Base-by-base conservation (phyloP, 2,329 filamentous ascomycete species). In the Cladosporium sp. region DNA sequence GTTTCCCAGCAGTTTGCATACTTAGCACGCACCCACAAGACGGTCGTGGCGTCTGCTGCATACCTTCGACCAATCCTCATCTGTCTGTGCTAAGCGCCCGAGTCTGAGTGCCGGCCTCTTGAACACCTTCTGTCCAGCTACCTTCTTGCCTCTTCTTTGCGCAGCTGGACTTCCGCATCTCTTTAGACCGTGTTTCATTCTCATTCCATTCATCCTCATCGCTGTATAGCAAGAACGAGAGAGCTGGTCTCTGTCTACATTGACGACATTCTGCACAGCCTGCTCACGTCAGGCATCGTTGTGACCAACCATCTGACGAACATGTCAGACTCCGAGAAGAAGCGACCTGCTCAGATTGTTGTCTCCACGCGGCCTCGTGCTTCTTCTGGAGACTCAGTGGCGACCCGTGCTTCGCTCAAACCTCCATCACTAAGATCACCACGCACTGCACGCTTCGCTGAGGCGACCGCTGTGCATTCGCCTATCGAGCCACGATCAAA, bases 391-490 rank as follows among this genome's bases (percentile, higher is more conserved):
- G 68, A 65, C 59, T 65, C 62, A 19, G 51, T 60, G 11, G 64
- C 66, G 20, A 62, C 67, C 14, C 61, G 60, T 8, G 45, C 62
- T 20, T 70, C 68, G 19, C 43, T 63, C 39, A 66, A 66, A 45
- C 57, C 67, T 19, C 64, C 65, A 9, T 70, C 69, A 34, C 60
- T 70, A 47, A 67, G 66, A 62, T 70, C 83, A 39, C 88, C 88
- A 62, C 83, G 89, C 69, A 88, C 87, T 66, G 88, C 89, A 67
- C 87, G 89, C 69, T 93, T 93, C 70, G 88, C 88, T 58, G 89
- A 92, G 78, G 89, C 88, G 45, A 93, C 89, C 30, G 83, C 88
- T 28, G 86, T 92, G 54, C 80, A 92, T 77, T 92, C 89, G 49
- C 89, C 89, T 42, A 79, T 91, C 69, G 88, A 92, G 61, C 78